A percentile compares a stretch with the other conserved stretches of the same genome.
These are phyloP conservation scores for Plasmopara muralis DNA, from an alignment of 352 stramenopile genomes.

Conservation along the genomic window DNA sequence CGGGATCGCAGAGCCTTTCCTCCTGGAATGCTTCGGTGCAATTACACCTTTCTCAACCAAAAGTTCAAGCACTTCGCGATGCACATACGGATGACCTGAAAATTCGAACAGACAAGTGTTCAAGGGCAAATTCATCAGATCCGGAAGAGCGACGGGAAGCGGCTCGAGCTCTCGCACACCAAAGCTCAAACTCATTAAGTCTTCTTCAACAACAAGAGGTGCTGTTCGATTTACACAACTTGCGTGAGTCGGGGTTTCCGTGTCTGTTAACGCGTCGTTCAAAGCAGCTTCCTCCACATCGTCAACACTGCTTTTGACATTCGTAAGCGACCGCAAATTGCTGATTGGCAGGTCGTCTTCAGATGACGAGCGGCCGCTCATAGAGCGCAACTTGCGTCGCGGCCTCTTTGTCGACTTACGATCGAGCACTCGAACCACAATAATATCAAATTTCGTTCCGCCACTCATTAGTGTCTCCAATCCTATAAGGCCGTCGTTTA, in stretches of 20 bases:
- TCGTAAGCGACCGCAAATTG: conserved; percentile 37
- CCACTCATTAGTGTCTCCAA: conserved; percentile 40
- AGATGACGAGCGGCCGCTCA: conserved; percentile 32
- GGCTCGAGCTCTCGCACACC: conserved; percentile 62
- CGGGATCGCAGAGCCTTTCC: conserved; percentile 69
- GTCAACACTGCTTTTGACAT: conserved; percentile 27
- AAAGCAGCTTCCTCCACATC: conserved; percentile 26
- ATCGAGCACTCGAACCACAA: conserved; percentile 60
- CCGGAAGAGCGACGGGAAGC: conserved; percentile 47
- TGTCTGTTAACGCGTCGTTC: conserved; percentile 22
- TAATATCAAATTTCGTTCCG: conserved; percentile 52
- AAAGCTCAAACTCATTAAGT: conserved; percentile 55
- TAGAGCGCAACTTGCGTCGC: conserved; percentile 42
- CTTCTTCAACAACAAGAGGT: conserved; percentile 34
- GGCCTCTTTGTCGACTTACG: conserved; percentile 30
- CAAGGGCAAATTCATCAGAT: conserved; percentile 64
- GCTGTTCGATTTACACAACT: conserved; percentile 6
- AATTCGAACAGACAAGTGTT: conserved; percentile 83
- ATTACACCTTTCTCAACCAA: conserved; percentile 63
- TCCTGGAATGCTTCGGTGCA: conserved; percentile 53
- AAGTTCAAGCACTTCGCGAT: conserved; percentile 62
- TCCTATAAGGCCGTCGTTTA: conserved; percentile 19
- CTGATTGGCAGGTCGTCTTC: conserved; percentile 39
- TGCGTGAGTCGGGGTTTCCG: conserved; percentile 14
- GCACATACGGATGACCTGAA: conserved; percentile 52